These are phyloP conservation scores for Penicillium daleae DNA, from an alignment of 495 filamentous ascomycete species.

Conservation along the genomic window DNA sequence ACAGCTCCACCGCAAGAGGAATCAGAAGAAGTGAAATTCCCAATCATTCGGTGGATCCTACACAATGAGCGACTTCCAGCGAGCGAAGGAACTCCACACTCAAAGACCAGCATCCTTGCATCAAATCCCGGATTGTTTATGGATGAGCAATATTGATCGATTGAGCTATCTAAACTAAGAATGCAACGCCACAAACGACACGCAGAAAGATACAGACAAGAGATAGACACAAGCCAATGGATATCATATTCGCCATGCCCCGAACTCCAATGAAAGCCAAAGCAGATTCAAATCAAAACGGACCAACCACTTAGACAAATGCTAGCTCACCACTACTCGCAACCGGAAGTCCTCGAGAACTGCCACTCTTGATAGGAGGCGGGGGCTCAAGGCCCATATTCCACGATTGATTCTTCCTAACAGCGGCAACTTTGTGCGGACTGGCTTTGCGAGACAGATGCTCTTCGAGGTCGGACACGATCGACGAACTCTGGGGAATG, in stretches of 20 bases:
- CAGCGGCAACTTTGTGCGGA: constrained; percentile 17
- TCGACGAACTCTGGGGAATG: constrained; percentile 31
- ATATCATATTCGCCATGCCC: constrained; percentile 40
- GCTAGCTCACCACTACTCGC: constrained; percentile 39
- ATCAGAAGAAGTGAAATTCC: too few relatives aligned
- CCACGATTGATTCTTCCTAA: constrained; percentile 11
- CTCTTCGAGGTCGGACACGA: constrained; percentile 34
- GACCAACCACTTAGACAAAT: constrained; percentile 32
- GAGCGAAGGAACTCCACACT: background rate
- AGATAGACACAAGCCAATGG: constrained; percentile 22
- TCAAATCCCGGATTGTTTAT: background rate
- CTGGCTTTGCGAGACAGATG: constrained; percentile 30
- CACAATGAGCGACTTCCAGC: background rate
- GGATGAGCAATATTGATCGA: background rate
- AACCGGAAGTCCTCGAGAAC: constrained; percentile 28
- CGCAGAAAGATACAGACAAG: background rate
- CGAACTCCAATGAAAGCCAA: constrained; percentile 22
- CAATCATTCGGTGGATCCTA: background rate
- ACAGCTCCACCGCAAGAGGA: too few relatives aligned
- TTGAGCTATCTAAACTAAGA: background rate
- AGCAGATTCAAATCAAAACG: constrained; percentile 5
- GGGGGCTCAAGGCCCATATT: constrained; percentile 25
- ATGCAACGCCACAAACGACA: background rate
- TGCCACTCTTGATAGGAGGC: constrained; percentile 21
- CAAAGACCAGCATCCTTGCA: background rate